Conservation (phyloP, 441 rosid genomes). For the Aleurites moluccanus region DNA sequence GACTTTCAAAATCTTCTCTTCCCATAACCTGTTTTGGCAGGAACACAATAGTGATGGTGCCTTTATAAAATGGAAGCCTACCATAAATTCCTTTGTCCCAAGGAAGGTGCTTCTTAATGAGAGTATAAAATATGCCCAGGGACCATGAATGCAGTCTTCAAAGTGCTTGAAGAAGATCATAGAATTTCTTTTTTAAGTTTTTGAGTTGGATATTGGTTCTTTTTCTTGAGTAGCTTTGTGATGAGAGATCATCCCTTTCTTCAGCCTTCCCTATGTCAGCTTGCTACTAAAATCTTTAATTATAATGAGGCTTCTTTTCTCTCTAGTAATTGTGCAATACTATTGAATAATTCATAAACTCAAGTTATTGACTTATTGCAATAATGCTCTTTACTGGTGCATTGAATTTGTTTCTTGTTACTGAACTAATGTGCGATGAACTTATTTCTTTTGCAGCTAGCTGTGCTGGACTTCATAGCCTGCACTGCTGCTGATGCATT, state of each 20-base stretch:
- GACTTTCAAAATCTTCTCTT: neutral
- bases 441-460: conserved; percentile 50
- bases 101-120: neutral
- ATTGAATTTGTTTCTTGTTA: neutral
- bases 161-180: neutral
- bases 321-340: neutral
- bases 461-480: conserved; percentile 87
- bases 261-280: neutral
- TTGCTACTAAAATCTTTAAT: neutral
- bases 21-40: neutral
- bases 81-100: neutral
- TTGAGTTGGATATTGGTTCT: neutral
- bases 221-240: neutral
- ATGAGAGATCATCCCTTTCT: neutral
- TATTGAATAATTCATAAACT: neutral
- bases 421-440: neutral
- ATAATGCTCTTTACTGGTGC: neutral
- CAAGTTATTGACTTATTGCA: neutral
- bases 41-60: neutral
- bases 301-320: neutral
- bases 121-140: neutral
- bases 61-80: neutral
- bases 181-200: neutral
- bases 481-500: conserved; percentile 85
- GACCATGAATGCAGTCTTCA: neutral